phyloP scores from a whole-genome alignment of 768 basidiomycete species.

The Collybia sp. region DNA sequence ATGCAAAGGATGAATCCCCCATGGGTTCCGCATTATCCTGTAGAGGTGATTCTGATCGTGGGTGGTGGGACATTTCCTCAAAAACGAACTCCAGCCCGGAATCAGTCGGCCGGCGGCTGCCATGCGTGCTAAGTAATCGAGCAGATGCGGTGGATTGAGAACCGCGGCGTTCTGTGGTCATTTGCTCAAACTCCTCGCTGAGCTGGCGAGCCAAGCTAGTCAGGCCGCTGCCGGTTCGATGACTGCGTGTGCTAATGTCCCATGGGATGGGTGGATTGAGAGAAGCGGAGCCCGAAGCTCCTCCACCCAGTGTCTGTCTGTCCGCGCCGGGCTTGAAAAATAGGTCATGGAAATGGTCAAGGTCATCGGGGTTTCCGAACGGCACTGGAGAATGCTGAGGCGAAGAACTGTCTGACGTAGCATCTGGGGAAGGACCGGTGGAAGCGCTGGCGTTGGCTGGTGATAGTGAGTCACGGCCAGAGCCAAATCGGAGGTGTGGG shows the following conservation, averaged over 20 bases:
- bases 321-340: constrained; percentile 53
- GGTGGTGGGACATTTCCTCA: constrained; percentile 28
- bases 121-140: constrained; percentile 7
- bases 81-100: constrained; percentile 33
- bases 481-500: constrained; percentile 1
- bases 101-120: constrained; percentile 22
- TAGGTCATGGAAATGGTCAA: constrained; percentile 71
- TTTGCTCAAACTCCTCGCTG: constrained; percentile 42
- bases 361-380: constrained; percentile 56
- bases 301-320: constrained; percentile 10
- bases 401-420: constrained; percentile 24
- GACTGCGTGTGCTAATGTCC: constrained; percentile 25
- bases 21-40: too few relatives aligned
- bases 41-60: constrained; percentile 18
- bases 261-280: constrained; percentile 23
- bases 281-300: constrained; percentile 8
- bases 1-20: constrained; percentile 25
- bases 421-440: constrained; percentile 6
- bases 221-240: constrained; percentile 39
- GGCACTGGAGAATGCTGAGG: constrained; percentile 45
- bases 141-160: constrained; percentile 22
- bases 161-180: constrained; percentile 27
- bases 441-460: constrained; percentile 4
- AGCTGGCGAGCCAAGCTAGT: constrained; percentile 47
- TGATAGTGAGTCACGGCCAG: too few relatives aligned